phyloP scores from a whole-genome alignment of 768 basidiomycete species.

The Mycena epipterygia region DNA sequence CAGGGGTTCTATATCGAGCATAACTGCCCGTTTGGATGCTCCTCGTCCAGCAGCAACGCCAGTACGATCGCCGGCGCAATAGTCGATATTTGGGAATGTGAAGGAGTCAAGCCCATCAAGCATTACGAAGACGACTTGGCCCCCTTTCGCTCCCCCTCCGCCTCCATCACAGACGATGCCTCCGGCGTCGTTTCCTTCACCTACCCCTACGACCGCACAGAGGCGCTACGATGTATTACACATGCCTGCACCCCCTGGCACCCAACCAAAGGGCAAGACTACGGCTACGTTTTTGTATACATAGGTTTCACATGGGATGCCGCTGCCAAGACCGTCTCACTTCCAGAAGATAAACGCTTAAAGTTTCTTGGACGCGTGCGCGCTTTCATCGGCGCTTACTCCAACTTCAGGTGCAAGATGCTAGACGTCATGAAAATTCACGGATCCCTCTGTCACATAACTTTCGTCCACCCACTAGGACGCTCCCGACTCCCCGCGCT shows the following conservation, averaged over 20 bases:
- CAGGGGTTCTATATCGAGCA: background rate
- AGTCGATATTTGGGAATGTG: conserved; percentile 44
- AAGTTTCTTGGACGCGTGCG: conserved; percentile 36
- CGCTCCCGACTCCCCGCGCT: conserved; percentile 5
- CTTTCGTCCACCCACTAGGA: background rate
- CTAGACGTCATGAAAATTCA: conserved; percentile 5
- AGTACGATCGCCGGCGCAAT: conserved; percentile 46
- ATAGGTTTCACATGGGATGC: no score
- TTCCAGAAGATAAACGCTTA: background rate
- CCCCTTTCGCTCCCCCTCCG: conserved; percentile 32
- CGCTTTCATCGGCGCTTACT: background rate
- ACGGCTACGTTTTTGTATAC: no score
- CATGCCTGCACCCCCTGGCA: background rate
- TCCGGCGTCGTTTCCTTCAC: background rate
- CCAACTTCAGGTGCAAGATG: background rate
- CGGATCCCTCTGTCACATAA: no score
- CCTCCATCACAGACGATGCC: no score
- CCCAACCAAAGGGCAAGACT: no score
- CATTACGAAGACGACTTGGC: conserved; percentile 50
- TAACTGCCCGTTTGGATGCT: conserved; percentile 44
- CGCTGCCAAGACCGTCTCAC: background rate
- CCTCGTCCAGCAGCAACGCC: conserved; percentile 46
- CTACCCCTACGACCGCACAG: background rate
- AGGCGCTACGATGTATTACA: background rate
- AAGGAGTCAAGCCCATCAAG: conserved; percentile 35